These are phyloP conservation scores for Coccomyxa sp. DNA, from an alignment of 139 green algal species.

Conservation along the genomic window DNA sequence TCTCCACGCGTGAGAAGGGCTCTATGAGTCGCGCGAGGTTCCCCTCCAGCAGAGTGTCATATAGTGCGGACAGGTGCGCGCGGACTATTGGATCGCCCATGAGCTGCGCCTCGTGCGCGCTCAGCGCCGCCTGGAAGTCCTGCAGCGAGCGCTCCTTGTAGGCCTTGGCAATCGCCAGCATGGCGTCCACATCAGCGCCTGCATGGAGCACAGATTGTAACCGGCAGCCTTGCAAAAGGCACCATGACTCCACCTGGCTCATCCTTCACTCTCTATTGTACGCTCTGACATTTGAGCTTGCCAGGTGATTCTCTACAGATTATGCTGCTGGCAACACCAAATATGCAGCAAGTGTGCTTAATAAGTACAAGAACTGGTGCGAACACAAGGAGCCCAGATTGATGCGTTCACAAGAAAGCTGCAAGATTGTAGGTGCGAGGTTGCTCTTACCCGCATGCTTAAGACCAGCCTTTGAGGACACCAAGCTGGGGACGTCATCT, in stretches of 20 bases:
- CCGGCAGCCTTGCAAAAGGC: background rate
- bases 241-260: background rate
- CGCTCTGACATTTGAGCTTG: background rate
- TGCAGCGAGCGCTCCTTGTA: slow-evolving; percentile 81
- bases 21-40: slow-evolving; percentile 86
- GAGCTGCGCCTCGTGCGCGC: slow-evolving; percentile 64
- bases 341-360: too few relatives aligned
- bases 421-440: too few relatives aligned
- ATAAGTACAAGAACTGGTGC: too few relatives aligned
- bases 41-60: slow-evolving; percentile 53
- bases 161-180: slow-evolving; percentile 84
- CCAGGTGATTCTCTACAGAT: too few relatives aligned
- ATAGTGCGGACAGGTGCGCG: slow-evolving; percentile 74
- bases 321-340: too few relatives aligned
- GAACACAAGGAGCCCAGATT: too few relatives aligned
- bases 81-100: slow-evolving; percentile 84
- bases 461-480: slow-evolving; percentile 86
- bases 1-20: slow-evolving; percentile 90
- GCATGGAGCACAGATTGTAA: background rate
- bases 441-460: slow-evolving; percentile 67
- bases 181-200: slow-evolving; percentile 84
- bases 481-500: slow-evolving; percentile 77
- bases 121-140: slow-evolving; percentile 51
- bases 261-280: background rate
- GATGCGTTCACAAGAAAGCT: too few relatives aligned